Conservation (phyloP, 371 early-diverging fungal genomes). For the Capillidium heterosporum region DNA sequence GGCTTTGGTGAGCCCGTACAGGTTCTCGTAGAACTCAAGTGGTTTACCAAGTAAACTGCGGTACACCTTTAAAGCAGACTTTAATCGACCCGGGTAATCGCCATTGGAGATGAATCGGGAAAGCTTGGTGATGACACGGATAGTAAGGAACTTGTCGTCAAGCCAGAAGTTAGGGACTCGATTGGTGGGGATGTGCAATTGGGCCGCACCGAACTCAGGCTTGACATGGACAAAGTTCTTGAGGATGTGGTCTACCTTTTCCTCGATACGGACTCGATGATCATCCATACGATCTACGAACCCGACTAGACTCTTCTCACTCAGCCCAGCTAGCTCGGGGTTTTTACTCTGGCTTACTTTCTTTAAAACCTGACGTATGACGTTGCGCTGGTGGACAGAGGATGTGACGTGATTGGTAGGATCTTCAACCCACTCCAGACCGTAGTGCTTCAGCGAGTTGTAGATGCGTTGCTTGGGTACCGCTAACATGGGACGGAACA, state of each 20-base stretch:
- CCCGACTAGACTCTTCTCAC: not conserved
- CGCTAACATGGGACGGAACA: not conserved
- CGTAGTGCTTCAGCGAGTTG: constrained; percentile 6
- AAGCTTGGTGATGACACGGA: constrained; percentile 1
- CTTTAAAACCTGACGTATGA: constrained; percentile 4
- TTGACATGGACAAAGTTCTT: not conserved
- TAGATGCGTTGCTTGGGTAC: constrained; percentile 4
- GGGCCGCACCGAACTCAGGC: not conserved
- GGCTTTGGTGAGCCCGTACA: not conserved
- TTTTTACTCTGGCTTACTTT: not conserved
- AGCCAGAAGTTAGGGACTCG: constrained; percentile 1
- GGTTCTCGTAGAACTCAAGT: not conserved
- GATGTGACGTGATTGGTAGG: constrained; percentile 7
- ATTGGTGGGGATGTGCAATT: not conserved
- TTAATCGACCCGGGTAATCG: constrained; percentile 5
- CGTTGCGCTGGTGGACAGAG: constrained; percentile 6
- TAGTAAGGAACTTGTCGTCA: not conserved
- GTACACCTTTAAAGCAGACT: not conserved
- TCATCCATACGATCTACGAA: constrained; percentile 4
- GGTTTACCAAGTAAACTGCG: not conserved
- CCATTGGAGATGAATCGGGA: constrained; percentile 4
- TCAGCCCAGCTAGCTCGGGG: not conserved
- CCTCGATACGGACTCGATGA: constrained; percentile 3
- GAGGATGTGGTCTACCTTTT: not conserved
- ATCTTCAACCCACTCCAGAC: constrained; percentile 8